Conservation (phyloP, 106 monocot species). For the Hemerocallis citrina region DNA sequence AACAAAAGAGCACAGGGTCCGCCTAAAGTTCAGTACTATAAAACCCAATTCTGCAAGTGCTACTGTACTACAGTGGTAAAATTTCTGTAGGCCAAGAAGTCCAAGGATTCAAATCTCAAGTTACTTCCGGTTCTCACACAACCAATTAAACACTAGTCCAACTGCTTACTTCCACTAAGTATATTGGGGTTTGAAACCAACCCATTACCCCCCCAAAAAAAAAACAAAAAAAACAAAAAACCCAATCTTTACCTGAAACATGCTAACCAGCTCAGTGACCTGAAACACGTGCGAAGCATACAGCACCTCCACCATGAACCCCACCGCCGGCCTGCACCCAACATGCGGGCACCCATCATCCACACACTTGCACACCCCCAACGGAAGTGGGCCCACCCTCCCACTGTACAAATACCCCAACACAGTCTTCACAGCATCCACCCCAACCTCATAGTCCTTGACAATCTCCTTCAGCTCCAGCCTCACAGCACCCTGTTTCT, state of each 20-base stretch:
- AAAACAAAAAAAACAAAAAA: too few species aligned
- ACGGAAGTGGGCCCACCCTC: slow-evolving; percentile 30
- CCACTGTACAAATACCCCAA: slow-evolving; percentile 75
- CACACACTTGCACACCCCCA: slow-evolving; percentile 44
- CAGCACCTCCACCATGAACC: slow-evolving; percentile 61
- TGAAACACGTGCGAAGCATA: slow-evolving; percentile 48
- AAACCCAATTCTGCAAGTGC: too few species aligned
- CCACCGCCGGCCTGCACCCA: slow-evolving; percentile 58
- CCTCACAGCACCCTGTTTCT: background rate
- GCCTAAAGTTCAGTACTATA: too few species aligned
- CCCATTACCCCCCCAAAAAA: too few species aligned
- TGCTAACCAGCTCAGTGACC: slow-evolving; percentile 61
- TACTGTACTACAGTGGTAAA: too few species aligned
- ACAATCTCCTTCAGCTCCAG: slow-evolving; percentile 34
- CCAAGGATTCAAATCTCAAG: too few species aligned
- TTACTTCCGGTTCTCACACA: too few species aligned
- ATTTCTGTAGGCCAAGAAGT: too few species aligned
- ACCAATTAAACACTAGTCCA: too few species aligned
- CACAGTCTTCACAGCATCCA: slow-evolving; percentile 44
- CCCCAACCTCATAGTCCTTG: slow-evolving; percentile 30
- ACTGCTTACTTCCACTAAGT: too few species aligned
- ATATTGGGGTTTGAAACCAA: too few species aligned
- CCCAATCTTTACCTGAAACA: slow-evolving; percentile 57
- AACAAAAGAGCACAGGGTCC: too few species aligned
- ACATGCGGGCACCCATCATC: slow-evolving; percentile 58